Evolutionary conservation across 352 stramenopile species (phyloP).

Genomic region (Pythium brassicae): DNA sequence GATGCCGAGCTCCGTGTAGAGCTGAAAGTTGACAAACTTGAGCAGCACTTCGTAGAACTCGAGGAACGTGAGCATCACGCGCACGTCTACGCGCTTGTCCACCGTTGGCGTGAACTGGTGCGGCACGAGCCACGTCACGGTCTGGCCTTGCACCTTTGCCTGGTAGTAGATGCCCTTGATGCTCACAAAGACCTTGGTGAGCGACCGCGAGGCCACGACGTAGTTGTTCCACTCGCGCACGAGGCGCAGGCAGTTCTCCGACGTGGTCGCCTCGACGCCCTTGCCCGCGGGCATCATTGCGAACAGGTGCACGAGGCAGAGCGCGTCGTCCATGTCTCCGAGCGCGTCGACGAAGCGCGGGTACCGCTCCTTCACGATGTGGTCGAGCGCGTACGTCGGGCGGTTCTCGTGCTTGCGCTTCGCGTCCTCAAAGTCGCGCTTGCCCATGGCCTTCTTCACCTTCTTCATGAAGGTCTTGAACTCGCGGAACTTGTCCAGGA

Average conservation of each 20-base stretch:
- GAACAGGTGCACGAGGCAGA: slow-evolving; percentile 98
- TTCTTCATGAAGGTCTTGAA: slow-evolving; percentile 99
- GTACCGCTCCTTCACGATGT: slow-evolving; percentile 99
- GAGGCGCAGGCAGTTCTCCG: slow-evolving; percentile 90
- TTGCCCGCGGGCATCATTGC: slow-evolving; percentile 92
- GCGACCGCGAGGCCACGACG: slow-evolving; percentile 81
- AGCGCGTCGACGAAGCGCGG: slow-evolving; percentile 97
- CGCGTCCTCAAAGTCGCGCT: slow-evolving; percentile 79
- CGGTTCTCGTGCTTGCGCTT: slow-evolving; percentile 83
- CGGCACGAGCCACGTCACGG: slow-evolving; percentile 97
- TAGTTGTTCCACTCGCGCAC: slow-evolving; percentile 97
- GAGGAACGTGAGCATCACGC: slow-evolving; percentile 99
- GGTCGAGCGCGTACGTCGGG: slow-evolving; percentile 95
- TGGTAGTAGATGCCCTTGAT: slow-evolving; percentile 99
- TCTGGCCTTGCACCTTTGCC: slow-evolving; percentile 89
- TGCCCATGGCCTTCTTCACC: slow-evolving; percentile 81
- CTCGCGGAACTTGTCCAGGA: slow-evolving; percentile 98
- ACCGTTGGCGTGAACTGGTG: slow-evolving; percentile 98
- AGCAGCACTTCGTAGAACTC: slow-evolving; percentile 99
- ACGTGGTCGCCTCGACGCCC: slow-evolving; percentile 84
- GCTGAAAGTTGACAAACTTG: slow-evolving; percentile 98
- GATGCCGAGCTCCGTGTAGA: slow-evolving; percentile 95
- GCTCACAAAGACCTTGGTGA: slow-evolving; percentile 98
- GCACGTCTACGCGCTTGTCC: slow-evolving; percentile 97
- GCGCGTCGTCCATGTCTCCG: slow-evolving; percentile 97